Evolutionary conservation across 1,284 basidiomycete genomes (phyloP).

Genomic region (Kalmanozyma brasiliensis): DNA sequence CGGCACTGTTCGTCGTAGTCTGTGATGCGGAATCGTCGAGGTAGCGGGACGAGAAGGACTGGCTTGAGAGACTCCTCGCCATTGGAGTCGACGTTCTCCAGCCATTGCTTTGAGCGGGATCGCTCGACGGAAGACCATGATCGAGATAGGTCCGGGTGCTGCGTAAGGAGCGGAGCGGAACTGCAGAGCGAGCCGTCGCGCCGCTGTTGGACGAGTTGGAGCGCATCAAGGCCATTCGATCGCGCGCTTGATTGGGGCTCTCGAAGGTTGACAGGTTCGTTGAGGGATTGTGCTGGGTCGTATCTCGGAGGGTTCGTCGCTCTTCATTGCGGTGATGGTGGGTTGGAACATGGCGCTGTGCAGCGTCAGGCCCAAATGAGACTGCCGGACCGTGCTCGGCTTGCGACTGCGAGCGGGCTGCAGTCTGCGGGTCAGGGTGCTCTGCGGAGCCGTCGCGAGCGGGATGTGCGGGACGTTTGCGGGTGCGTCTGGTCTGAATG

Average conservation of each 20-base stretch:
- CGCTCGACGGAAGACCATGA: not conserved
- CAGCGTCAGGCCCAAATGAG: not conserved
- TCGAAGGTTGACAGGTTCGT: constrained; percentile 13
- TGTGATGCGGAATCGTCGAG: not conserved
- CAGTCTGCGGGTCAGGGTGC: constrained; percentile 1
- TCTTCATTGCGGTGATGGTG: constrained; percentile 7
- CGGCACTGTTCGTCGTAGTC: not conserved
- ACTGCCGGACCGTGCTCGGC: not conserved
- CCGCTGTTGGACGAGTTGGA: constrained; percentile 3
- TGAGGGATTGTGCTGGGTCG: not conserved
- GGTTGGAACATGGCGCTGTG: constrained; percentile 3
- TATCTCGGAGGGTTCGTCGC: constrained; percentile 1
- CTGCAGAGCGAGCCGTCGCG: not conserved
- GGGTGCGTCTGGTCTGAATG: constrained; percentile 17
- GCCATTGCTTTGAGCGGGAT: not conserved
- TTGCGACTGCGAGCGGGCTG: constrained; percentile 6
- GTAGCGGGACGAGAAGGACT: constrained; percentile 14
- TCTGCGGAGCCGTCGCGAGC: constrained; percentile 17
- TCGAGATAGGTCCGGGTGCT: constrained; percentile 14
- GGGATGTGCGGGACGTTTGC: constrained; percentile 31
- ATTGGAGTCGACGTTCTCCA: constrained; percentile 7
- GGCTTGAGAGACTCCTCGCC: not conserved
- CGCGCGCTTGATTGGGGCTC: constrained; percentile 19
- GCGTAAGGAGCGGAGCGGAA: constrained; percentile 13
- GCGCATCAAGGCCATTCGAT: constrained; percentile 19